Base-by-base conservation (phyloP, 164 flowering plant species). In the Magnolia sinica region DNA sequence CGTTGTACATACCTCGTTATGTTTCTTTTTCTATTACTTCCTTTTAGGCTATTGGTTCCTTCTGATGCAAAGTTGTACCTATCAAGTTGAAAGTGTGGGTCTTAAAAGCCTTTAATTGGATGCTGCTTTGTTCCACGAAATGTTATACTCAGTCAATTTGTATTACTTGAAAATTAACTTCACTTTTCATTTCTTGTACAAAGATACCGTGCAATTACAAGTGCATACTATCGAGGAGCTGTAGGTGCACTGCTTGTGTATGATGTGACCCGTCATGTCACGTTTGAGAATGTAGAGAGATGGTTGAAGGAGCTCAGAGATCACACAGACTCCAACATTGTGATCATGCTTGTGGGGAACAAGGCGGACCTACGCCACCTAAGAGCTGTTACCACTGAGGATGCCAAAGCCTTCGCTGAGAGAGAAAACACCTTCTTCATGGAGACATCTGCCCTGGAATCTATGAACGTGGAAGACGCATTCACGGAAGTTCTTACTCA, bases 221-320 rank as follows among this genome's bases (percentile, higher is more conserved):
- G 97, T 78, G 97, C 97, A 23, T 92, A 92, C 79, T 92, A 92
- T 75, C 83, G 97, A 78, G 97, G 97, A 80, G 95, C 97, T 51
- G 97, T 91, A 37, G 95, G 95, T 13, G 95, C 95, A 50, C 78
- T 92, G 45, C 87, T 91, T 37, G 97, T 91, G 22, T 92, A 92
- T n/a, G 97, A 92, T 77, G 93, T 90, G n/a, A 90, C 97, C 22
- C 91, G 95, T 49, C 92, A 89, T 69, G 87, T 89, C 52, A 92
- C 94, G 13, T 92, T 89, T 72, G 92, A 90, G 76, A 92, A 92
- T 74, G 93, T 90, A 50, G 92, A 89, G 76, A 84, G 97, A 83
- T 92, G 97, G 97, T 79, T 90, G 68, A 92, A 88, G 84, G 97
- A 91, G 82, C 93, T 92, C 4, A 78, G 93, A 45, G 88, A 85